Percentiles rank a stretch among this genome's conserved stretches.
These are phyloP conservation scores for Auriculariales sp. DNA, from an alignment of 768 basidiomycete species.

Conservation along the genomic window DNA sequence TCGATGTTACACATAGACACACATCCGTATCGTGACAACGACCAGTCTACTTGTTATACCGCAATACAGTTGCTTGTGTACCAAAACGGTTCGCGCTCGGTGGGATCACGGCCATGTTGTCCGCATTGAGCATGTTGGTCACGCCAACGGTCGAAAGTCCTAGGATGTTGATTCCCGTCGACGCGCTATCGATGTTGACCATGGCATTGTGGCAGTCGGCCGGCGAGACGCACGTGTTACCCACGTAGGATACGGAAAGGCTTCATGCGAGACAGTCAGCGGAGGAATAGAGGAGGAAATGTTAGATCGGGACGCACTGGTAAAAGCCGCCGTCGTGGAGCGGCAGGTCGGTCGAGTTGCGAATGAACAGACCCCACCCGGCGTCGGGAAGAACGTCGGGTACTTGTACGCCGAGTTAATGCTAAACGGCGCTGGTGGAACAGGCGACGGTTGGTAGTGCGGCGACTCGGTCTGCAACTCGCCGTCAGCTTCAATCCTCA, in stretches of 20 bases:
- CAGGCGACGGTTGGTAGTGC: conserved; percentile 50
- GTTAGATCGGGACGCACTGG: conserved; percentile 54
- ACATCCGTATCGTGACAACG: no score
- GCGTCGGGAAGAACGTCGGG: conserved; percentile 26
- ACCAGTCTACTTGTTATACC: neutral
- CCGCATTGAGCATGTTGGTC: conserved; percentile 36
- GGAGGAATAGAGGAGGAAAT: conserved; percentile 17
- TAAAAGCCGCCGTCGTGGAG: conserved; percentile 58
- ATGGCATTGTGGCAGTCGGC: conserved; percentile 44
- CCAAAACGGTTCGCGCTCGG: neutral
- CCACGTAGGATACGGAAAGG: conserved; percentile 31
- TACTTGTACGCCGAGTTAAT: conserved; percentile 32
- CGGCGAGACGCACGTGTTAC: conserved; percentile 29
- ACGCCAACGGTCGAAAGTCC: conserved; percentile 45
- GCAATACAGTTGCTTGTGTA: neutral
- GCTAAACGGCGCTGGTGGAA: conserved; percentile 41
- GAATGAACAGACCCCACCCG: conserved; percentile 46
- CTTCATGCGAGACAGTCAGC: neutral
- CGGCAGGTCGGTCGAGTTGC: conserved; percentile 37
- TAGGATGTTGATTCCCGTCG: conserved; percentile 33
- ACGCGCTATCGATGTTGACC: conserved; percentile 33
- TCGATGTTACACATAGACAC: no score
- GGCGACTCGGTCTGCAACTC: conserved; percentile 17
- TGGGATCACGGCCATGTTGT: conserved; percentile 27
- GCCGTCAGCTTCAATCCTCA: neutral